Evolutionary conservation across 257 asterid genomes (phyloP).

Genomic region (Leonotis leonurus): DNA sequence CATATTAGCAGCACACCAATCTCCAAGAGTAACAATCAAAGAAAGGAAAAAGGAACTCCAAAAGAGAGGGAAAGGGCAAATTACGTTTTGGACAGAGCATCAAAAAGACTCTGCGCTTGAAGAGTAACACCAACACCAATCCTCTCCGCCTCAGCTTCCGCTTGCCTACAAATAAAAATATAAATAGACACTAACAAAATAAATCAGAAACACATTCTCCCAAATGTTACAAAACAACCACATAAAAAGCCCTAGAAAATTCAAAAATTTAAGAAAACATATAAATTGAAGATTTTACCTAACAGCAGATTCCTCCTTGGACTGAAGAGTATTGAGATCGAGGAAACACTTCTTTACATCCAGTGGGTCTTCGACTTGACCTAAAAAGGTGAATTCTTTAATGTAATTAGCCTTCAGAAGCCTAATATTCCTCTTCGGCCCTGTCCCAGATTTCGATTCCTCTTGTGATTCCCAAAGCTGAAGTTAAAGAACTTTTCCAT

Average conservation of each 20-base stretch:
- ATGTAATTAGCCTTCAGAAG: slow-evolving; percentile 77
- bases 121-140: slow-evolving; percentile 91
- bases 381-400: slow-evolving; percentile 62
- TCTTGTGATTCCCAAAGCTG: slow-evolving; percentile 50
- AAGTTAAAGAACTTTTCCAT: slow-evolving; percentile 38
- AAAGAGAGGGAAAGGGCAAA: background rate
- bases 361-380: slow-evolving; percentile 85
- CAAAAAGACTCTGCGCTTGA: slow-evolving; percentile 84
- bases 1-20: no score
- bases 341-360: slow-evolving; percentile 69
- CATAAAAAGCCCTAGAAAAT: background rate
- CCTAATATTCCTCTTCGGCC: slow-evolving; percentile 71
- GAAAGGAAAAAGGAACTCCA: no score
- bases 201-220: background rate
- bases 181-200: no score
- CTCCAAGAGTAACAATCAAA: background rate
- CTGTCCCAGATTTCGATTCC: slow-evolving; percentile 63
- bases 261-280: background rate
- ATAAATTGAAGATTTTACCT: slow-evolving; percentile 29
- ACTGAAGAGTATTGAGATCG: slow-evolving; percentile 66
- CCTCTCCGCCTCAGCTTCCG: slow-evolving; percentile 86
- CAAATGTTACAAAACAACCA: background rate
- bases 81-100: slow-evolving; percentile 96
- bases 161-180: slow-evolving; percentile 51
- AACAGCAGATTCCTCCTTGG: slow-evolving; percentile 85